These are phyloP conservation scores for Pseudopediastrum boryanum DNA, from an alignment of 139 green algal species.

Conservation along the genomic window DNA sequence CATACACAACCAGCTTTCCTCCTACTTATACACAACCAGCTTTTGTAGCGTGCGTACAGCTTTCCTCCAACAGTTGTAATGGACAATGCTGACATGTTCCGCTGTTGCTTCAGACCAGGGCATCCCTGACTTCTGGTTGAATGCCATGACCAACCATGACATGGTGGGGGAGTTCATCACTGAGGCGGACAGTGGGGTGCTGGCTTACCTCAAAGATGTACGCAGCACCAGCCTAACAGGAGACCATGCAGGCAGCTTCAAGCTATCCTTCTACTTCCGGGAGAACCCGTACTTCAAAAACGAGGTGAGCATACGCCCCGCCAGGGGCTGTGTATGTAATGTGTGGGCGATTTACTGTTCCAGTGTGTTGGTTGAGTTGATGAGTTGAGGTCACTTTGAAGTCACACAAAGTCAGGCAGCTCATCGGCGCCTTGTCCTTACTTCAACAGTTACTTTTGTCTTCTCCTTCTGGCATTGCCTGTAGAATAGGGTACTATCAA, in stretches of 20 bases:
- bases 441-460: too few species aligned
- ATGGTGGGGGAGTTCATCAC: conserved; percentile 57
- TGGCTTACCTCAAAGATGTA: conserved; percentile 33
- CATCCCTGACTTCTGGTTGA: conserved; percentile 68
- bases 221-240: conserved; percentile 42
- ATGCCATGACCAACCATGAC: conserved; percentile 60
- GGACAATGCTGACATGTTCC: too few species aligned
- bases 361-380: neutral
- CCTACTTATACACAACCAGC: too few species aligned
- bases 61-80: too few species aligned
- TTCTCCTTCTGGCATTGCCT: too few species aligned
- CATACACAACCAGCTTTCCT: too few species aligned
- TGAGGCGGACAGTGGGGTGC: conserved; percentile 52
- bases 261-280: conserved; percentile 54
- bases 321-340: too few species aligned
- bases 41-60: too few species aligned
- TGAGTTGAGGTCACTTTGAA: neutral
- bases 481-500: too few species aligned
- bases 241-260: conserved; percentile 63
- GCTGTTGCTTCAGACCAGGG: conserved; percentile 54
- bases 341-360: neutral
- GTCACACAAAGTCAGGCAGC: too few species aligned
- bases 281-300: conserved; percentile 63
- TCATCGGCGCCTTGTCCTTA: too few species aligned
- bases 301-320: too few species aligned